A percentile compares a stretch with the other conserved stretches of the same genome.
These are phyloP conservation scores for Quillaja saponaria DNA, from an alignment of 306 rosid genomes.

Conservation along the genomic window DNA sequence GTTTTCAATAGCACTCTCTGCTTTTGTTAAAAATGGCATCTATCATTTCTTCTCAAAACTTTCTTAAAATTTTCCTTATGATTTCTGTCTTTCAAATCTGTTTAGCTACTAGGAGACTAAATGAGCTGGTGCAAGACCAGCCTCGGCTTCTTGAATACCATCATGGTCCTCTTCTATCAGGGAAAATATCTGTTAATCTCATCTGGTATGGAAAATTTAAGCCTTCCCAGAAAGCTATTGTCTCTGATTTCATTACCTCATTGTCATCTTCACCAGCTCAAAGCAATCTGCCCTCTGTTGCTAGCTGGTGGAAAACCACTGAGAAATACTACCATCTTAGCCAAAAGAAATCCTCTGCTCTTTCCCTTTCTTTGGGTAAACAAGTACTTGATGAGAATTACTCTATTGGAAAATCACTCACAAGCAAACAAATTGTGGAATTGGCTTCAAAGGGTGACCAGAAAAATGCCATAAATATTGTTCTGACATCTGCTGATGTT, in stretches of 20 bases:
- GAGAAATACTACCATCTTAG: slow-evolving; percentile 68
- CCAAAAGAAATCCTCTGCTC: slow-evolving; percentile 30
- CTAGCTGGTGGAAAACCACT: slow-evolving; percentile 81
- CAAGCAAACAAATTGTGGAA: slow-evolving; percentile 45
- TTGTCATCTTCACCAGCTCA: slow-evolving; percentile 33
- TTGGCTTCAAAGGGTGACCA: slow-evolving; percentile 67
- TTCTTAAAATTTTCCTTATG: slow-evolving; percentile 26
- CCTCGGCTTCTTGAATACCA: slow-evolving; percentile 73
- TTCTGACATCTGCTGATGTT: slow-evolving; percentile 71
- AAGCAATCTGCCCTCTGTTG: slow-evolving; percentile 54
- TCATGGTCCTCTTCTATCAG: slow-evolving; percentile 75
- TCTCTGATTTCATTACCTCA: slow-evolving; percentile 69
- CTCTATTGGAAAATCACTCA: slow-evolving; percentile 64
- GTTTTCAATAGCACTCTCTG: background rate
- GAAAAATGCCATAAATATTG: slow-evolving; percentile 63
- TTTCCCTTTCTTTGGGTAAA: slow-evolving; percentile 44
- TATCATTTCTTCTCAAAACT: background rate
- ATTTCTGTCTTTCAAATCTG: slow-evolving; percentile 43
- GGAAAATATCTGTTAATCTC: slow-evolving; percentile 68
- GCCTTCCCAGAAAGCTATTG: slow-evolving; percentile 69
- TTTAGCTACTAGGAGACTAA: slow-evolving; percentile 48
- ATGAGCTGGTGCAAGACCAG: slow-evolving; percentile 52
- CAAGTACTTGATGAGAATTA: slow-evolving; percentile 60
- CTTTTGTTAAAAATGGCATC: slow-evolving; percentile 32
- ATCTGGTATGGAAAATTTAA: slow-evolving; percentile 85